Base-by-base conservation (phyloP, 345 rosid genomes). In the Eutrema heterophyllum region DNA sequence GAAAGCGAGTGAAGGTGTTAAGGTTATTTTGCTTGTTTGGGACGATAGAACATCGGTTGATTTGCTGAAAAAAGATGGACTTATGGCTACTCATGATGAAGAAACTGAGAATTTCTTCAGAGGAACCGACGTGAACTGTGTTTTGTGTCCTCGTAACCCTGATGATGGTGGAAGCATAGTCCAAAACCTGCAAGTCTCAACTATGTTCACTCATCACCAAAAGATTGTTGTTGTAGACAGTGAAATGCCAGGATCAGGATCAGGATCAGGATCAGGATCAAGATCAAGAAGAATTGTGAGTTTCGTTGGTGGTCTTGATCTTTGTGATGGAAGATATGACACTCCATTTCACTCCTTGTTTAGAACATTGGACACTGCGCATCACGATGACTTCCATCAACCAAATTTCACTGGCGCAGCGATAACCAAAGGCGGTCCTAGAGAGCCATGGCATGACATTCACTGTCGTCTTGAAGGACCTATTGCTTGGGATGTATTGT, bases 181-280 rank as follows among this genome's bases (percentile, higher is more conserved):
- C 50, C 99, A 95, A 64, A 91, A 90, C 75, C 80, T 95, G 51
- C 87, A 90, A 75, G 82, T 92, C 65, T 88, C 97, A 12, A 85
- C 99, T 59, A 92, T 95, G 98, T 95, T 95, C 59, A 95, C 99
- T 78, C 99, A 95, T 84, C 99, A 95, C 85, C 98, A 95, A 72
- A 95, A 95, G 88, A 95, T 95, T 74, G 88, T 95, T 63, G 94
- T 92, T 64, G 97, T 95, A 55, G 99, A 95, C 81, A 68, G 83
- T 44, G 83, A 82, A 9, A 70, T 92, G 92, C 99, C 99, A 6
- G 85, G 72, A 66, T 86, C 85, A 49, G 83, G 81, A 55, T 29
- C 72, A 15, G 3, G 56, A 24, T 44, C 72, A 15, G 3, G 56
- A 24, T 44, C 89, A 14, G 58, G 84, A 62, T 77, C 76, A 69